Evolutionary conservation across 129 eudicot genomes (phyloP).

Genomic region (Flaveria bidentis): DNA sequence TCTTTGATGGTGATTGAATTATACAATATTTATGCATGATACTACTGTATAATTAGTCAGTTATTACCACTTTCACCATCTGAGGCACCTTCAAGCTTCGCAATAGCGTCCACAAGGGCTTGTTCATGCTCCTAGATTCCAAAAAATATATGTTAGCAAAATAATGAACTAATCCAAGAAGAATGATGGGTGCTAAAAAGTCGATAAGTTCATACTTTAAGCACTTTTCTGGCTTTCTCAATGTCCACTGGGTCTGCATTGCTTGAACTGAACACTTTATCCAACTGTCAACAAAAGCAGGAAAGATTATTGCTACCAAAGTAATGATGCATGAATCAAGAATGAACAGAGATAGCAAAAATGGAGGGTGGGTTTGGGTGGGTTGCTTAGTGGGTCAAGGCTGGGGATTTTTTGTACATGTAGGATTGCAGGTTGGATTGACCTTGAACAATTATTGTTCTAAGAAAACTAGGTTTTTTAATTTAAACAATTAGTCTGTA

Average conservation of each 20-base stretch:
- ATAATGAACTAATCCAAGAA: not conserved
- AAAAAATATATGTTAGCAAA: not conserved
- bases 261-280: slow-evolving; percentile 62
- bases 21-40: slow-evolving; percentile 18
- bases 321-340: not conserved
- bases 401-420: slow-evolving; percentile 1
- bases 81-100: slow-evolving; percentile 74
- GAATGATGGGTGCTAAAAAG: not conserved
- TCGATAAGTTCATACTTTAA: slow-evolving; percentile 36
- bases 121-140: slow-evolving; percentile 79
- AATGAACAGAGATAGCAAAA: not conserved
- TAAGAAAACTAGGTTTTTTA: not conserved
- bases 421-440: not conserved
- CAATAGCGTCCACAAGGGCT: slow-evolving; percentile 72
- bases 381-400: not conserved
- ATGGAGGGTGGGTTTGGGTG: not conserved
- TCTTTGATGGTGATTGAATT: slow-evolving; percentile 23
- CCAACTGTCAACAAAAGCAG: slow-evolving; percentile 52
- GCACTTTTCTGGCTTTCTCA: slow-evolving; percentile 70
- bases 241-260: slow-evolving; percentile 62
- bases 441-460: not conserved
- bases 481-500: not conserved
- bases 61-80: slow-evolving; percentile 91
- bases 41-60: slow-evolving; percentile 40
- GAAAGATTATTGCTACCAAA: not conserved